Percentiles rank a stretch among this genome's conserved stretches.
These are phyloP conservation scores for Ophiocordyceps camponoti-saundersi DNA, from an alignment of 2,329 filamentous ascomycete genomes.

Conservation along the genomic window DNA sequence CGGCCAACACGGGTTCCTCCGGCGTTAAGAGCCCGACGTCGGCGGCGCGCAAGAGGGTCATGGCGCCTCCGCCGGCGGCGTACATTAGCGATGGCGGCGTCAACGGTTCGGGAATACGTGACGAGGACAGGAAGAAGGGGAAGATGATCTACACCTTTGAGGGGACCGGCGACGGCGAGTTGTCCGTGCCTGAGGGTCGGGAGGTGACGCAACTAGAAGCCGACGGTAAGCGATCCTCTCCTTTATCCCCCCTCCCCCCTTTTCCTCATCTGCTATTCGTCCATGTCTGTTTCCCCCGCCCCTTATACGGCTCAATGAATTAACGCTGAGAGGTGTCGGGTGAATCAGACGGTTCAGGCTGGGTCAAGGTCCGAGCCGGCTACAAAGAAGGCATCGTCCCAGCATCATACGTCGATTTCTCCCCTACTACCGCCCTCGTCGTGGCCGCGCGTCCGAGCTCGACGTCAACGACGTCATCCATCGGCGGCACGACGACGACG, in stretches of 20 bases:
- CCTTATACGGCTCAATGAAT: neutral
- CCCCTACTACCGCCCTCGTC: constrained; percentile 27
- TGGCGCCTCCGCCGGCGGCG: constrained; percentile 72
- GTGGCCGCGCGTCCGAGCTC: constrained; percentile 50
- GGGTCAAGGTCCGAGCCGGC: constrained; percentile 68
- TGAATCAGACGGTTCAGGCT: constrained; percentile 68
- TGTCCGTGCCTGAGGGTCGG: constrained; percentile 62
- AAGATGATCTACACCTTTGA: constrained; percentile 88
- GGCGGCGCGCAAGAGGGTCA: constrained; percentile 43
- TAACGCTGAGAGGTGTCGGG: no score
- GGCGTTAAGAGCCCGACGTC: constrained; percentile 11
- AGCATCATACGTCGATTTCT: constrained; percentile 63
- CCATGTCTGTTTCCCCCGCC: no score
- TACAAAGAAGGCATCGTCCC: constrained; percentile 75
- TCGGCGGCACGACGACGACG: constrained; percentile 14
- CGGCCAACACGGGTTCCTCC: neutral
- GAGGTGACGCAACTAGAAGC: constrained; percentile 67
- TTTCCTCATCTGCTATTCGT: no score
- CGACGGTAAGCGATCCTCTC: constrained; percentile 48
- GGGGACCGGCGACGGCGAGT: constrained; percentile 62
- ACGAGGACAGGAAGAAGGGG: constrained; percentile 39
- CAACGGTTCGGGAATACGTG: constrained; percentile 15
- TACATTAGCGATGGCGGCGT: constrained; percentile 55
- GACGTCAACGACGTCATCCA: constrained; percentile 53
- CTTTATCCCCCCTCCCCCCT: neutral